Percentiles rank a stretch among this genome's conserved stretches.
phyloP scores from a whole-genome alignment of 306 rosid species.

The Echinosophora koreensis region DNA sequence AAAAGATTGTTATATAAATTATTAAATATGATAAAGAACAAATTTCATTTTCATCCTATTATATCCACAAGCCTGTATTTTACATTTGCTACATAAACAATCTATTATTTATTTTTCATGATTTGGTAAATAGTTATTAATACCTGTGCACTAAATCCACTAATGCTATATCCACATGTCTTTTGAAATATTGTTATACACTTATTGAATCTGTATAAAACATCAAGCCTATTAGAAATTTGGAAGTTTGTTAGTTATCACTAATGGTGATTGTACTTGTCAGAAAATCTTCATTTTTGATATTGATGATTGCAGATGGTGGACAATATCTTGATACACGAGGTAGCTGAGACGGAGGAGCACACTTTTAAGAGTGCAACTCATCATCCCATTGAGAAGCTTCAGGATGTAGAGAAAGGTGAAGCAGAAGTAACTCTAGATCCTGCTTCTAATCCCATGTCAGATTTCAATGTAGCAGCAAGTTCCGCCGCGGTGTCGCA shows the following conservation, averaged over 20 bases:
- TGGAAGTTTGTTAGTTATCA: background rate
- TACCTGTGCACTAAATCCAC: background rate
- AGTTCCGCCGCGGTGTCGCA: constrained; percentile 48
- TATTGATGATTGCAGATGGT: constrained; percentile 65
- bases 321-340: constrained; percentile 66
- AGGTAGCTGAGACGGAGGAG: constrained; percentile 62
- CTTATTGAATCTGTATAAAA: constrained; percentile 7
- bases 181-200: constrained; percentile 3
- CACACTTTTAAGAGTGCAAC: constrained; percentile 34
- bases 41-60: constrained; percentile 4
- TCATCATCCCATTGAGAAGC: constrained; percentile 47
- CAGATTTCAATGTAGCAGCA: constrained; percentile 48
- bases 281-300: constrained; percentile 31
- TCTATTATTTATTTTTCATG: constrained; percentile 1
- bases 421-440: constrained; percentile 54
- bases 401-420: constrained; percentile 50
- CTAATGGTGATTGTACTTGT: background rate
- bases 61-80: background rate
- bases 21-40: background rate
- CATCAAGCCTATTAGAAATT: background rate
- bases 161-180: background rate
- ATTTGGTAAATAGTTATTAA: background rate
- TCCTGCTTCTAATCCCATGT: constrained; percentile 48
- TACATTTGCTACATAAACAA: constrained; percentile 2
- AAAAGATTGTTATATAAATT: background rate